phyloP scores from a whole-genome alignment of 345 rosid genomes.

The Ceriops tagal region DNA sequence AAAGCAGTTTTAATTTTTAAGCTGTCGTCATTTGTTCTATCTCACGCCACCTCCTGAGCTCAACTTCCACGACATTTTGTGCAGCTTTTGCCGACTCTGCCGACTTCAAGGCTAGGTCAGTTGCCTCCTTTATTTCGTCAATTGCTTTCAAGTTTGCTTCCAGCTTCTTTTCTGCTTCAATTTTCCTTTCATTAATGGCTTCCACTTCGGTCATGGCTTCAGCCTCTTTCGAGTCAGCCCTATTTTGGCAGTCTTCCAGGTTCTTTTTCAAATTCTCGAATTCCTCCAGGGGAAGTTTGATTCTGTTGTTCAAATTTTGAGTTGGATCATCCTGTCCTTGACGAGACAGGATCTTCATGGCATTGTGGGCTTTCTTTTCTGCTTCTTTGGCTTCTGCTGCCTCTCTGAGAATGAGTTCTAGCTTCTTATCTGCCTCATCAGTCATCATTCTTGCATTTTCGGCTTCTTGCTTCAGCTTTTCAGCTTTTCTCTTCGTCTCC shows the following conservation, averaged over 20 bases:
- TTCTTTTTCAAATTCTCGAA: slow-evolving; percentile 49
- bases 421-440: slow-evolving; percentile 46
- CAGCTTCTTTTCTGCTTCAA: slow-evolving; percentile 41
- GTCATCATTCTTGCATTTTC: slow-evolving; percentile 31
- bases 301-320: slow-evolving; percentile 27
- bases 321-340: slow-evolving; percentile 23
- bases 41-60: slow-evolving; percentile 61
- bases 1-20: no score
- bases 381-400: slow-evolving; percentile 54
- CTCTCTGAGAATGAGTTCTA: slow-evolving; percentile 38
- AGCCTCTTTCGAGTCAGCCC: slow-evolving; percentile 45
- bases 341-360: slow-evolving; percentile 44
- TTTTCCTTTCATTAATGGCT: slow-evolving; percentile 40
- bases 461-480: slow-evolving; percentile 45
- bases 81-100: slow-evolving; percentile 71
- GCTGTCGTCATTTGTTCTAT: slow-evolving; percentile 17
- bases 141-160: slow-evolving; percentile 50
- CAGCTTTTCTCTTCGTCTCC: slow-evolving; percentile 35
- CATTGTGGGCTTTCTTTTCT: slow-evolving; percentile 46
- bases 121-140: slow-evolving; percentile 65
- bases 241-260: slow-evolving; percentile 41
- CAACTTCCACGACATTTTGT: slow-evolving; percentile 51
- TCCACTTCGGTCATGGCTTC: slow-evolving; percentile 45
- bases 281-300: slow-evolving; percentile 54
- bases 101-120: slow-evolving; percentile 64